Base-by-base conservation (phyloP, 768 basidiomycete species). In the Tubosaeta brunneosetosa region DNA sequence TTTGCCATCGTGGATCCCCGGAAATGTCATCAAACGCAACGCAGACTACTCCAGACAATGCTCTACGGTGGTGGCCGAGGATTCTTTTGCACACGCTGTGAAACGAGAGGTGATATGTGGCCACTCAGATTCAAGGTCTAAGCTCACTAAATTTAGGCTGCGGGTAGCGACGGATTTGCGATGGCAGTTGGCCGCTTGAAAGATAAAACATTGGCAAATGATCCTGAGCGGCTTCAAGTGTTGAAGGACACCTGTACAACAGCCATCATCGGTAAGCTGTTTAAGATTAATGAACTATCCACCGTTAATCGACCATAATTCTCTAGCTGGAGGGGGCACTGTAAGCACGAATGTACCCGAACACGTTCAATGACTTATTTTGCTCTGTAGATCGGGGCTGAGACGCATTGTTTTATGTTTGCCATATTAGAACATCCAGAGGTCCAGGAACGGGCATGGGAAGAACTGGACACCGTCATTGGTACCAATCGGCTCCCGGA, bases 391-490 rank as follows among this genome's bases (percentile, higher is more conserved):
- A 49, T 38, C 65, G 1, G 55, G 51, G 12, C 32, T 58, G 16
- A 14, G 42, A n/a, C n/a, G n/a, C n/a, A n/a, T n/a, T 29, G 14
- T 1, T 72, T 74, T 50, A 55, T 71, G 51, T 55, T 71, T n/a
- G 65, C 62, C 12, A 73, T 72, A 66, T 27, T 65, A 8, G 50
- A 53, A 7, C 38, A 69, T 47, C 71, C 71, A 1, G 65, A 66
- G 9, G 61, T 67, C n/a, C 70, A 73, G 43, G 42, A 48, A 11
- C 55, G 52, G 22, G 71, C 71, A 27, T 59, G 66, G 6, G 61
- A 60, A 32, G 71, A 72, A 51, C 50, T 73, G 10, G 61, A 64
- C 11, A 36, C 47, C 0, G 62, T 67, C 16, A 54, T 72, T 37
- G 72, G 73, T 4, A 55, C 40, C 12, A 47, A 55, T 38, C 51